These are phyloP conservation scores for Populus hybrid DNA, from an alignment of 441 rosid species.

Conservation along the genomic window DNA sequence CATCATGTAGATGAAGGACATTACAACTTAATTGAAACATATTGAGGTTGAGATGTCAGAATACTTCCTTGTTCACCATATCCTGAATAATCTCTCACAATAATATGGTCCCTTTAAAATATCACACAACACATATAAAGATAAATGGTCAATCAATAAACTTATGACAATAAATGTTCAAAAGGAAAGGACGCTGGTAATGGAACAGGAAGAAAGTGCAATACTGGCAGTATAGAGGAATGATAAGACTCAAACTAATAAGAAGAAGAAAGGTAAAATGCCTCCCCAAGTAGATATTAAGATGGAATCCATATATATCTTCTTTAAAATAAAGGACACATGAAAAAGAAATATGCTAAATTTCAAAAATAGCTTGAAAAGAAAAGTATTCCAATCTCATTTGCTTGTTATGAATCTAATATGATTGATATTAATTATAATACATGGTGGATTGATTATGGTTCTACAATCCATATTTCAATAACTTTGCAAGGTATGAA, in stretches of 20 bases:
- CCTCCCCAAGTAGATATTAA: background rate
- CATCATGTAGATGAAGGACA: background rate
- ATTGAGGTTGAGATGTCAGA: background rate
- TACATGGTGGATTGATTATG: background rate
- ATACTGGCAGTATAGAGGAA: background rate
- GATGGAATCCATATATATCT: background rate
- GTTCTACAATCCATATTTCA: too few species aligned
- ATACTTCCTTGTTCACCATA: background rate
- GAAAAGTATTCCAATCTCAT: conserved; percentile 10
- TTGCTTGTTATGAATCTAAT: conserved; percentile 6
- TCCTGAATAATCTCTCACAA: background rate
- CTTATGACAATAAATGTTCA: background rate
- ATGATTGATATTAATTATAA: background rate
- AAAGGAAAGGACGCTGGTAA: background rate
- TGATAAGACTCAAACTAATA: background rate
- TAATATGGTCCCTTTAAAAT: background rate
- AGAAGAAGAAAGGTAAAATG: background rate
- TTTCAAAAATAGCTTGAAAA: background rate
- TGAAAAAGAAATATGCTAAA: background rate
- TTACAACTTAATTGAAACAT: too few species aligned
- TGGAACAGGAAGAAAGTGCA: background rate
- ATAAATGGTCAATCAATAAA: background rate
- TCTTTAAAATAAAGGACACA: too few species aligned
- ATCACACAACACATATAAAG: background rate
- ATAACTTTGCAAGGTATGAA: too few species aligned